These are phyloP conservation scores for Rhododendron griersonianum DNA, from an alignment of 148 eudicot genomes.

Conservation along the genomic window DNA sequence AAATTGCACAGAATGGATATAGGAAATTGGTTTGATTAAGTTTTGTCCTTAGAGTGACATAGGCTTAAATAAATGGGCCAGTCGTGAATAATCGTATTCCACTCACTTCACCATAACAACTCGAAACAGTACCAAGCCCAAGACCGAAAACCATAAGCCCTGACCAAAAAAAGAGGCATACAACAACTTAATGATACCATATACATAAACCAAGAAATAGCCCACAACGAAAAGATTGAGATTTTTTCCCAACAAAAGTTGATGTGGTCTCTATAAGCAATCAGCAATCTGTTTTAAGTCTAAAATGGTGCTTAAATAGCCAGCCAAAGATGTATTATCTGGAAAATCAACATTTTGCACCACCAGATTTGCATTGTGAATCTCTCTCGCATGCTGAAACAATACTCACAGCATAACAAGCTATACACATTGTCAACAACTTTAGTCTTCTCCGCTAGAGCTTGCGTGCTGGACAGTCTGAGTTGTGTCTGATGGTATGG, in stretches of 20 bases:
- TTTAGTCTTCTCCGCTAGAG: not conserved
- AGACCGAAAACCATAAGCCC: too few species aligned
- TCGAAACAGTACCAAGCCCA: too few species aligned
- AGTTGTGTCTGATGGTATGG: conserved; percentile 24
- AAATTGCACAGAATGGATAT: too few species aligned
- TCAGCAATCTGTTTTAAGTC: not conserved
- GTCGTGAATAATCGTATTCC: too few species aligned
- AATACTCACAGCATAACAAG: not conserved
- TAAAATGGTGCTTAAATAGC: not conserved
- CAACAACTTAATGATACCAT: not conserved
- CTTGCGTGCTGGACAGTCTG: conserved; percentile 3
- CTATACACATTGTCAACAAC: not conserved
- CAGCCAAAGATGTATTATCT: not conserved
- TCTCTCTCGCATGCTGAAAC: not conserved
- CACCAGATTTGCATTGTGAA: not conserved
- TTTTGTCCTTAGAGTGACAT: too few species aligned
- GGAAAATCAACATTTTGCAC: not conserved
- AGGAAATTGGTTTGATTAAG: too few species aligned
- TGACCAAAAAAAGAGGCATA: too few species aligned
- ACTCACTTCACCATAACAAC: too few species aligned
- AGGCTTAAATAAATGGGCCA: too few species aligned
- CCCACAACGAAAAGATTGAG: not conserved
- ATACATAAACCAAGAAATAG: not conserved
- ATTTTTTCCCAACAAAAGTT: not conserved
- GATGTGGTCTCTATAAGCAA: not conserved